Conservation (phyloP, 768 basidiomycete species). For the Lactarius sp. region DNA sequence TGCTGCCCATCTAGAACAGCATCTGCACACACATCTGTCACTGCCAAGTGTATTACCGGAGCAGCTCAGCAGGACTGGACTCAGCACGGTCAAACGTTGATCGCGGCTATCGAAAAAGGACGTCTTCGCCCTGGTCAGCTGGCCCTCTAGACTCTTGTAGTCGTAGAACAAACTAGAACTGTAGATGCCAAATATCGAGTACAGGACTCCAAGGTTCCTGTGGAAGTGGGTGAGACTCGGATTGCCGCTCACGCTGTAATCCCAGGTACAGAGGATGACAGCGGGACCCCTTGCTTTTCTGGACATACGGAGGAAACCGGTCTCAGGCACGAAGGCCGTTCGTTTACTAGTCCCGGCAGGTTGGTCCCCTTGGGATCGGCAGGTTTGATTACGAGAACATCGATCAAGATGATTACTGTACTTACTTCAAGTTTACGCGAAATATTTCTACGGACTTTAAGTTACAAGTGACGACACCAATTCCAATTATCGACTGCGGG, state of each 20-base stretch:
- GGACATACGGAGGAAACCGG: conserved; percentile 9
- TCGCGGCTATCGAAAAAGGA: neutral
- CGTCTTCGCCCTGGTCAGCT: neutral
- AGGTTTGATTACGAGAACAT: conserved; percentile 19
- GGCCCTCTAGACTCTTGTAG: neutral
- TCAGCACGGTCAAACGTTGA: neutral
- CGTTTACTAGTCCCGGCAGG: neutral
- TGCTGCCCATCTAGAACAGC: neutral
- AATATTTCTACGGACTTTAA: conserved; percentile 11
- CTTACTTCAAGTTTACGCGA: neutral
- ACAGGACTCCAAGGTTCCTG: conserved; percentile 10
- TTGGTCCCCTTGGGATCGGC: neutral
- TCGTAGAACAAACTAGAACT: neutral
- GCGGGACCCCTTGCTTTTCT: conserved; percentile 1
- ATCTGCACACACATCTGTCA: too few relatives aligned
- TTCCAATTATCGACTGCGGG: neutral
- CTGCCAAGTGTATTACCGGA: neutral
- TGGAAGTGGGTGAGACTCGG: conserved; percentile 1
- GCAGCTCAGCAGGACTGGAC: neutral
- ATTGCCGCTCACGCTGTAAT: conserved; percentile 3
- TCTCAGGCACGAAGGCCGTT: neutral
- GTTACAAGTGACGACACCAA: conserved; percentile 16
- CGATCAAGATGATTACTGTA: conserved; percentile 23
- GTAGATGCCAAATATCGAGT: conserved; percentile 11
- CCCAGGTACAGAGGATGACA: neutral